Evolutionary conservation across 345 rosid species (phyloP), one percentile per base, ranked within the genome.

Genomic region (Acer yangbiense): DNA sequence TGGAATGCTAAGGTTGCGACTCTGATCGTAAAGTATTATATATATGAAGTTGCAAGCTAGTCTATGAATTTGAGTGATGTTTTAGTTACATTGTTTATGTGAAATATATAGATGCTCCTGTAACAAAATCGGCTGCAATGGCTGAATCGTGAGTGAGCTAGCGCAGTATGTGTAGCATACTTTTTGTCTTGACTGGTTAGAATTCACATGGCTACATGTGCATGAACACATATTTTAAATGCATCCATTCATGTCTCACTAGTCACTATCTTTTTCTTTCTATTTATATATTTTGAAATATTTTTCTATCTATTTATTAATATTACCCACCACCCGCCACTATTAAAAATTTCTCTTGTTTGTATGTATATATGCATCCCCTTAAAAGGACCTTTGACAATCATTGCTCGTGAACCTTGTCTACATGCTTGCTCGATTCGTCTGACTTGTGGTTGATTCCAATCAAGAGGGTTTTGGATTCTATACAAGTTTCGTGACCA

Each of bases 161-260:
- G 55, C 62, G 23, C 23, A 57, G 62, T 57, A 8, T 17, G 62
- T n/a, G 9, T 17, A 57, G 62, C 62, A 57, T 17, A n/a, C 23
- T 57, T 57, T 66, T 67, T 18, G 52, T 67, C 52, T 67, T 41
- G 7, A 67, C 48, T 67, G 13, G 70, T 35, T 67, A 8, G 70
- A 44, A 12, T 62, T 82, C 79, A 78, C 81, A 55, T 82, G 79
- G 76, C 39, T 32, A 44, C 76, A 77, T 78, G 79, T 82, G 79
- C 65, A 8, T 55, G 14, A 9, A 1, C 21, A 67, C 46, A 17
- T 18, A 67, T 39, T 39, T 67, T 67, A 32, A 32, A 32, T 32
- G 39, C 39, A 32, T 32, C 39, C 39, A 4, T 32, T 4, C 39
- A 23, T 23, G 39, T 4, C 39, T 32, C 6, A 32, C 39, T 6